Evolutionary conservation across 257 asterid species (phyloP), one percentile per base, ranked within the genome.

Genomic region (Przewalskia tangutica): DNA sequence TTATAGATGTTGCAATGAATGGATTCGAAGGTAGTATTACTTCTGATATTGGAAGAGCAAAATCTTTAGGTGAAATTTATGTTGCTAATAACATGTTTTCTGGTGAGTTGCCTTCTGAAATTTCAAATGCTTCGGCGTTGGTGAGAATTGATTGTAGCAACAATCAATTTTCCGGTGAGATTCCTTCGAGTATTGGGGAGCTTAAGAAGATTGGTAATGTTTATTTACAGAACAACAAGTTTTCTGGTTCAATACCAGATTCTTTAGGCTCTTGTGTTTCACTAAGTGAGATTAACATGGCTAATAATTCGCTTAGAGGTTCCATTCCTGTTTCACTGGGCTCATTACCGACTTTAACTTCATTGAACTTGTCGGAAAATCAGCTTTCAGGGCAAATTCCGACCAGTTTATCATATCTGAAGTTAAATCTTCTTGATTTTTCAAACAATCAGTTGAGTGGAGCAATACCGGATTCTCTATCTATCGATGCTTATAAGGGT

Each of bases 331-430:
- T 71, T 0, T 77, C 89, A 7, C 58, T 93, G 0, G 97, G 98
- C 54, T 86, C 88, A 3, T 73, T 95, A n/a, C 90, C 88, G 0
- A 82, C 89, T 53, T 90, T 95, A 9, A 95, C 91, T 86, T 91
- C 88, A 86, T 81, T 95, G 81, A 94, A 93, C 81, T 71, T 95
- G 36, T 92, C 99, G 5, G 86, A 84, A 13, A 95, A 95, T 84
- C 91, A 90, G 34, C 89, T 95, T 71, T 86, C 93, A 5, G 99
- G 99, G 13, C 82, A 77, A 16, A 95, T 95, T 76, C 99, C 99
- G 0, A 81, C n/a, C n/a, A 80, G 91, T 71, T 83, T 95, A 16
- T 88, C 98, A 10, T 84, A 92, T 50, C 83, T 91, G 27, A 88
- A 77, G 84, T 89, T 95, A 16, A 95, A 89, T 46, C 87, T 95